Evolutionary conservation across 805 yeast genomes (phyloP).

Genomic region (Monosporozyma siamensis): DNA sequence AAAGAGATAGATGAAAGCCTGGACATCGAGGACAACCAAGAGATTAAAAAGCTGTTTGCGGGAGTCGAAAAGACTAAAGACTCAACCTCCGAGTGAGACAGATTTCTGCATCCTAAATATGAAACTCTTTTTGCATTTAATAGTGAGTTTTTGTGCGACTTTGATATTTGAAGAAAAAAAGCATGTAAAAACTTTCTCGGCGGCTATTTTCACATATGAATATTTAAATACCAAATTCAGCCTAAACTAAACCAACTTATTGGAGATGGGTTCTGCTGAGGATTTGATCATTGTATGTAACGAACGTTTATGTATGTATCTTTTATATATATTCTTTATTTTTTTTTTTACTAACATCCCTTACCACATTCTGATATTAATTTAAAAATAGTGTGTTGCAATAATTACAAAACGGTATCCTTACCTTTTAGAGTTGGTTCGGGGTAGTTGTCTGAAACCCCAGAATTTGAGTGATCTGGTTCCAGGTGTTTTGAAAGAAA

Average conservation of each 20-base stretch:
- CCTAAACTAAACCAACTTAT: neutral
- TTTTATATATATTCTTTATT: neutral
- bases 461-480: neutral
- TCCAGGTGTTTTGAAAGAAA: neutral
- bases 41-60: neutral
- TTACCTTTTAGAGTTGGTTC: conserved; percentile 4
- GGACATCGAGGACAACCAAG: conserved; percentile 2
- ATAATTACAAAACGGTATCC: conserved; percentile 19
- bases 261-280: neutral
- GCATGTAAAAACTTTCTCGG: too few species aligned
- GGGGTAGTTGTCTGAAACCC: too few species aligned
- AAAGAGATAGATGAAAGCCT: neutral
- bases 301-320: neutral
- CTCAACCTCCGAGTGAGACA: neutral
- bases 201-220: neutral
- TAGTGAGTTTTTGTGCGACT: too few species aligned
- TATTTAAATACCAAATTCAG: too few species aligned
- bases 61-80: neutral
- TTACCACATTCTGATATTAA: too few species aligned
- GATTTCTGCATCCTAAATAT: too few species aligned
- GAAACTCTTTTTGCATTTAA: too few species aligned
- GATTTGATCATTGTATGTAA: conserved; percentile 9
- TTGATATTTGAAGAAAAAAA: too few species aligned
- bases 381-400: conserved; percentile 19
- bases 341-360: neutral